Conservation (phyloP, 2,329 filamentous ascomycete genomes). For the Neonectria ditissima region DNA sequence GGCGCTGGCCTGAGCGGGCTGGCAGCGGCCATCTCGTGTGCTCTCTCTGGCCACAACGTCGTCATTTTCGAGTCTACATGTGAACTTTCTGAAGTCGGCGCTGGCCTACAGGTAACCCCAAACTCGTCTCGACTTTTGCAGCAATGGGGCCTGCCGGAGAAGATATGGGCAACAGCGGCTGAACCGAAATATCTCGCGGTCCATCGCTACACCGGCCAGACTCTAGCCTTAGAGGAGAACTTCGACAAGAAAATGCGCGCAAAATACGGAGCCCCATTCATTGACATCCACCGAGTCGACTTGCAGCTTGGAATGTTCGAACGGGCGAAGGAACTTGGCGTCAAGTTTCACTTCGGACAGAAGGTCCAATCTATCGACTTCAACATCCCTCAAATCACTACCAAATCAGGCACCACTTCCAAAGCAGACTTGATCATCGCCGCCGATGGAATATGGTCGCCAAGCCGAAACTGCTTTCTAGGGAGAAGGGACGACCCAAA, state of each 20-base stretch:
- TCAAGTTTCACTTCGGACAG: slow-evolving; percentile 61
- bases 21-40: slow-evolving; percentile 53
- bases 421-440: slow-evolving; percentile 59
- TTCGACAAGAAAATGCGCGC: slow-evolving; percentile 65
- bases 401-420: slow-evolving; percentile 52
- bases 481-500: slow-evolving; percentile 60
- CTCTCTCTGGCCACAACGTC: slow-evolving; percentile 54
- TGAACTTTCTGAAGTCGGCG: slow-evolving; percentile 59
- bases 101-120: slow-evolving; percentile 65
- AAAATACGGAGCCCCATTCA: slow-evolving; percentile 68
- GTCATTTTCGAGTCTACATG: slow-evolving; percentile 56
- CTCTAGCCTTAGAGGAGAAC: slow-evolving; percentile 62
- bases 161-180: slow-evolving; percentile 53
- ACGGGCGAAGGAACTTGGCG: slow-evolving; percentile 65
- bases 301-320: slow-evolving; percentile 65
- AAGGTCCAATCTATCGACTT: slow-evolving; percentile 62
- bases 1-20: slow-evolving; percentile 59
- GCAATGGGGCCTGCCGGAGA: slow-evolving; percentile 61
- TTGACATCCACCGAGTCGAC: slow-evolving; percentile 72
- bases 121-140: slow-evolving; percentile 63
- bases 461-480: slow-evolving; percentile 62
- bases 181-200: slow-evolving; percentile 63
- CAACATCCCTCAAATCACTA: slow-evolving; percentile 55
- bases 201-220: slow-evolving; percentile 63
- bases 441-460: slow-evolving; percentile 74